A percentile compares a stretch with the other conserved stretches of the same genome.
Conservation (phyloP, 768 basidiomycete genomes). For the Suillus placidus region DNA sequence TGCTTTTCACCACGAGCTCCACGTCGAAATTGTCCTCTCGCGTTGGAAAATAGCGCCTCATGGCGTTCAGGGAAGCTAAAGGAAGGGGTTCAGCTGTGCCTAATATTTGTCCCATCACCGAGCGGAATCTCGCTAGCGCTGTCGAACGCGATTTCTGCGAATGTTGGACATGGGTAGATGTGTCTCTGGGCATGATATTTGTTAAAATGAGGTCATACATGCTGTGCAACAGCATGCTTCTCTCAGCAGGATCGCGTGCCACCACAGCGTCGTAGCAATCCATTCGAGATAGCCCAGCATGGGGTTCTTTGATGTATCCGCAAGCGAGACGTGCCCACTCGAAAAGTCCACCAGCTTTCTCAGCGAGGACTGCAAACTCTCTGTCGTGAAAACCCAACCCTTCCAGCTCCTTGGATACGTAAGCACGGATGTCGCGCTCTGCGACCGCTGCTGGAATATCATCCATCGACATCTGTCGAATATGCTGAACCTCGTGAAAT, state of each 20-base stretch:
- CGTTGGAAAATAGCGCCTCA: too few relatives aligned
- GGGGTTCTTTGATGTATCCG: not conserved
- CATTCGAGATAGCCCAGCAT: not conserved
- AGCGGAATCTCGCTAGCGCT: not conserved
- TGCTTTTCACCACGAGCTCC: constrained; percentile 3
- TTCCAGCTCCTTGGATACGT: constrained; percentile 1
- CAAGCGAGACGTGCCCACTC: constrained; percentile 11
- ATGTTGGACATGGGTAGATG: not conserved
- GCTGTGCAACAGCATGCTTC: not conserved
- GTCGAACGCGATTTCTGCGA: not conserved
- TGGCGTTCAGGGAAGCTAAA: too few relatives aligned
- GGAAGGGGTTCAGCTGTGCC: too few relatives aligned
- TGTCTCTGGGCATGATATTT: not conserved
- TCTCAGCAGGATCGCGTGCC: not conserved
- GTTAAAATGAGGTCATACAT: constrained; percentile 4
- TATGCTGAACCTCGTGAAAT: not conserved
- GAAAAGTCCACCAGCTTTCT: constrained; percentile 1
- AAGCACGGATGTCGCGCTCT: not conserved
- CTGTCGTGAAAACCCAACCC: not conserved
- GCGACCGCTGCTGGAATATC: not conserved
- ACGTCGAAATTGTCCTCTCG: too few relatives aligned
- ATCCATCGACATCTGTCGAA: not conserved
- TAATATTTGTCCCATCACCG: too few relatives aligned
- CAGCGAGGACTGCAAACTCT: not conserved
- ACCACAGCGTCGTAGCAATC: not conserved